phyloP scores from a whole-genome alignment of 345 rosid species.

The Brassica carinata region DNA sequence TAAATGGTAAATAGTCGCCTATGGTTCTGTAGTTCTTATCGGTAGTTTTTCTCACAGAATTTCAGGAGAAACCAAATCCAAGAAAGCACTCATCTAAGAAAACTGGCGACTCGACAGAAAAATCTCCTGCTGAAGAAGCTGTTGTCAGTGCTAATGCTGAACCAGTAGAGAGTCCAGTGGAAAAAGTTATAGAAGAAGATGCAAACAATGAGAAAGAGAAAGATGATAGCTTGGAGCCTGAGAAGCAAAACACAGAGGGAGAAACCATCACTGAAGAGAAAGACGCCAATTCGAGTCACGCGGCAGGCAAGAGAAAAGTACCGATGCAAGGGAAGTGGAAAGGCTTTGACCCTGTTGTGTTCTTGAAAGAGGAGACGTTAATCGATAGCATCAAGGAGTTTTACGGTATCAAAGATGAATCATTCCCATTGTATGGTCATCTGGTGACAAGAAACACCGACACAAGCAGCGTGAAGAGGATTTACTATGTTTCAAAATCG shows the following conservation, averaged over 20 bases:
- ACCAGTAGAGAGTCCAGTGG: conserved; percentile 43
- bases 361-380: conserved; percentile 68
- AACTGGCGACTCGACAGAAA: conserved; percentile 38
- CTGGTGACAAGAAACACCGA: conserved; percentile 83
- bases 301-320: conserved; percentile 69
- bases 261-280: conserved; percentile 44
- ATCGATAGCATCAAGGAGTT: conserved; percentile 71
- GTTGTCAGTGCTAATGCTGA: conserved; percentile 26
- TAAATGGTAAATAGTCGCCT: no score
- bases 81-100: conserved; percentile 28
- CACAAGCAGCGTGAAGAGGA: conserved; percentile 73
- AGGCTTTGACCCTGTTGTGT: conserved; percentile 89
- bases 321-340: conserved; percentile 93
- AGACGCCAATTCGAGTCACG: conserved; percentile 47
- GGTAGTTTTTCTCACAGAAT: no score
- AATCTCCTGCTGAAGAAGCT: conserved; percentile 41
- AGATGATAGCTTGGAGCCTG: conserved; percentile 39
- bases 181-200: conserved; percentile 44
- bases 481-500: conserved; percentile 86
- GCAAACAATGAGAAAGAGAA: conserved; percentile 20
- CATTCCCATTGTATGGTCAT: conserved; percentile 73
- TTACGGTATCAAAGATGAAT: conserved; percentile 63
- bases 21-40: no score
- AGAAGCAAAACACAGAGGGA: conserved; percentile 35
- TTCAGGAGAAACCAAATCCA: conserved; percentile 47